Base-by-base conservation (phyloP, 2,329 filamentous ascomycete genomes). In the Trichophyton simii region DNA sequence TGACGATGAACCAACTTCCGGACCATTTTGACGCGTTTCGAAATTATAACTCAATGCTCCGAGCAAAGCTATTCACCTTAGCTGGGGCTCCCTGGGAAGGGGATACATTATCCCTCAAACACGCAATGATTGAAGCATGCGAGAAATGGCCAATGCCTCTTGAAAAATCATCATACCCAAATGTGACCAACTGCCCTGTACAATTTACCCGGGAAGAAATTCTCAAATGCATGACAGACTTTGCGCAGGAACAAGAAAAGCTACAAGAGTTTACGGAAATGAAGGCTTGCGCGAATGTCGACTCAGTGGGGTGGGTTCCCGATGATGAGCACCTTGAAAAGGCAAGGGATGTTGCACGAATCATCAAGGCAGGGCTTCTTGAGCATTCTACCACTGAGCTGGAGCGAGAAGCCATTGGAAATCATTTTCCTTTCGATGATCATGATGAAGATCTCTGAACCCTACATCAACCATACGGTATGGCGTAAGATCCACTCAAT, bases 41-140 rank as follows among this genome's bases (percentile, higher is more conserved):
- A 18, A 28, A 52, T 52, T 64, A 66, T 25, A 66, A 63, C 46
- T 60, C 8, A 25, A 69, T 67, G 61, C 65, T 69, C 7, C 63
- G 66, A 57, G 65, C 66, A 15, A 50, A 50, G 46, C 46, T 50
- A 11, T 50, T 50, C 22, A 50, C 46, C 13, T 3, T 50, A 50
- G 46, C 20, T 8, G 22, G 63, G 13, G 62, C 63, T n/a, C 69
- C 68, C 0, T 72, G 67, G 70, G 68, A 72, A 65, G 70, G 71
- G 0, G 66, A 72, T 54, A 66, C 63, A 15, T 20, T 70, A 1
- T 65, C 65, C 2, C 60, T 72, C 5, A 68, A 67, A 44, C 62
- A 67, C 60, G 57, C 60, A 7, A 65, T 72, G 2, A 58, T 69
- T 1, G 66, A 70, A 38, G 63, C 62, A 0, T 61, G 60, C 9